Base-by-base conservation (phyloP, 345 rosid species). In the Noccaea bulbosa region DNA sequence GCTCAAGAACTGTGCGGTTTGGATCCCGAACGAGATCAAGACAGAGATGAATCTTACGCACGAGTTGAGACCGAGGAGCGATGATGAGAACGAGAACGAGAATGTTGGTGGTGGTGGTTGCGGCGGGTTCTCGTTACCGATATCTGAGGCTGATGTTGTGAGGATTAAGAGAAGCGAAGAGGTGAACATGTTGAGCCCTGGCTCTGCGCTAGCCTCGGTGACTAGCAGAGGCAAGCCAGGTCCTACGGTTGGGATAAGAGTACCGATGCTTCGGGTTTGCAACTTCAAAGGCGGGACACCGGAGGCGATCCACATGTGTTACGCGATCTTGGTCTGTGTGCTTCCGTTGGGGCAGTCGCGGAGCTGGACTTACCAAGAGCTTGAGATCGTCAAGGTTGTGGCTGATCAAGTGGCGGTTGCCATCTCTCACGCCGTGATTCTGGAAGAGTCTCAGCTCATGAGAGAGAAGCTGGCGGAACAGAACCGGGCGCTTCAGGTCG, bases 381-480 rank as follows among this genome's bases (percentile, higher is more conserved):
- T 88, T 2, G 97, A 91, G 86, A 93, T 93, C 62, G 81, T 91
- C 30, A 82, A 93, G 74, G 92, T 86, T 33, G 98, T 93, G 14
- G 98, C 98, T 44, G 98, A 91, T 81, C 98, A 93, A 79, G 97
- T 93, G 17, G 92, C 97, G 15, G 97, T 93, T 72, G 98, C 98
- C 2, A 83, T 93, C 52, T 93, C 98, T 65, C 98, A 93, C 71
- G 97, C 98, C 1, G 96, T 92, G 39, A 85, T 90, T 58, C 96
- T 93, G 12, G 98, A 93, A 64, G 98, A 93, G 43, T 93, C 98
- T 32, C 97, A 88, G 58, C 87, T 82, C 15, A 93, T 90, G 96
- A 88, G 97, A 67, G 93, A 88, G 59, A 81, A 88, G 48, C 78
- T 93, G 46, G 92, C 77, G 62, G 92, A 88, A 75, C 97, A 93